A percentile compares a stretch with the other conserved stretches of the same genome.
Conservation (phyloP, 495 filamentous ascomycete species). For the Aspergillus homomorphus region DNA sequence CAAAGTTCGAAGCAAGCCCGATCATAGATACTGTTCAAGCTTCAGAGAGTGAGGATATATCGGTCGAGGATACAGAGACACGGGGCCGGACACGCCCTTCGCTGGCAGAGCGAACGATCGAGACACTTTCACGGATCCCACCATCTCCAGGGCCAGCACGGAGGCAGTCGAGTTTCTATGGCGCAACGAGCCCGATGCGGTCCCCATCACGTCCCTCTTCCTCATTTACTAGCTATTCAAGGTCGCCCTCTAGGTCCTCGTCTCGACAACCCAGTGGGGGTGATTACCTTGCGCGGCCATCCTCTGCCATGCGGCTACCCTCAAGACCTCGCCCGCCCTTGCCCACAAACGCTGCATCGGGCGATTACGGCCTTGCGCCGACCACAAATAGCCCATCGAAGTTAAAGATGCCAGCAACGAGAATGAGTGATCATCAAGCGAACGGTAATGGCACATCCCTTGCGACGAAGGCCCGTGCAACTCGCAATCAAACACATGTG, state of each 20-base stretch:
- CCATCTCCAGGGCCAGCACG: constrained; percentile 58
- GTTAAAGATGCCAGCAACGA: constrained; percentile 23
- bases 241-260: constrained; percentile 48
- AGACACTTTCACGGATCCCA: constrained; percentile 61
- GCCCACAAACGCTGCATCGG: constrained; percentile 14
- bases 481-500: constrained; percentile 51
- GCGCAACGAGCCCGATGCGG: constrained; percentile 52
- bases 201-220: constrained; percentile 56
- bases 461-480: constrained; percentile 51
- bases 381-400: constrained; percentile 29
- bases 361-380: constrained; percentile 12
- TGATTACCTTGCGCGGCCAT: constrained; percentile 26
- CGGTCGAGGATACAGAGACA: constrained; percentile 20
- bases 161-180: constrained; percentile 61
- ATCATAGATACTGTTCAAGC: constrained; percentile 10
- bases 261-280: constrained; percentile 30
- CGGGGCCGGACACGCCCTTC: constrained; percentile 49
- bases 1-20: constrained; percentile 19
- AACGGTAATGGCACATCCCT: constrained; percentile 50
- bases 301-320: constrained; percentile 31
- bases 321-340: constrained; percentile 31
- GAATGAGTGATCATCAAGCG: constrained; percentile 34
- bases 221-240: constrained; percentile 46
- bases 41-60: constrained; percentile 6
- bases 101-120: constrained; percentile 66